Base-by-base conservation (phyloP, 2,329 filamentous ascomycete species). In the Pseudocercospora cruenta region DNA sequence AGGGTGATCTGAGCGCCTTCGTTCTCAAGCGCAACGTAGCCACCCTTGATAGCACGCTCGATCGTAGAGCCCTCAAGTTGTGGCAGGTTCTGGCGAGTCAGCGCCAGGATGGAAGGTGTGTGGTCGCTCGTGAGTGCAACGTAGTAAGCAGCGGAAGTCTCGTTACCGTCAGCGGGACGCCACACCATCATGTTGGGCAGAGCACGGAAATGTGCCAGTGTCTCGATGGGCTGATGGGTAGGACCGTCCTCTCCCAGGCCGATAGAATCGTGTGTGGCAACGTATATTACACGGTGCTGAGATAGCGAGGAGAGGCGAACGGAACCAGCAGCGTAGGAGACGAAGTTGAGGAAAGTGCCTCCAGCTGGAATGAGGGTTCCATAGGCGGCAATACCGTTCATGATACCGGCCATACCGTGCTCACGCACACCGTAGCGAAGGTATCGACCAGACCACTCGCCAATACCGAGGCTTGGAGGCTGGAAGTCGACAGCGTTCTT, bases 131-230 rank as follows among this genome's bases (percentile, higher is more conserved):
- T 97, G 74, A 99, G 85, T 58, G 94, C 92, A 77, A 96, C 87
- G 85, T 98, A 98, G 89, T 98, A 99, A 74, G 95, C 94, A 77
- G 93, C 94, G 79, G 92, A 96, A 76, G 91, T 95, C 91, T 99
- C 95, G 86, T 98, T 98, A 78, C 94, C 94, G 78, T 98, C 95
- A 76, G 95, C 94, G 74, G 95, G 95, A 79, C 95, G 94, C 95
- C 95, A 98, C 77, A 98, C 94, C 92, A 98, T 97, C 87, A 91
- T 92, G 90, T 99, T 99, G 79, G 95, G 95, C 75, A 98, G 88
- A 72, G 95, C 95, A 81, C 95, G 94, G 93, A 98, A 98, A 85
- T 98, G 95, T 67, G 94, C 91, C 70, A 98, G 89, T 53, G 93
- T 97, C 89, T 99, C 95, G 75, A 99, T 97, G 81, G 95, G 95